Percentiles rank a stretch among this genome's conserved stretches.
These are phyloP conservation scores for Plenodomus tracheiphilus DNA, from an alignment of 2,329 filamentous ascomycete species.

Conservation along the genomic window DNA sequence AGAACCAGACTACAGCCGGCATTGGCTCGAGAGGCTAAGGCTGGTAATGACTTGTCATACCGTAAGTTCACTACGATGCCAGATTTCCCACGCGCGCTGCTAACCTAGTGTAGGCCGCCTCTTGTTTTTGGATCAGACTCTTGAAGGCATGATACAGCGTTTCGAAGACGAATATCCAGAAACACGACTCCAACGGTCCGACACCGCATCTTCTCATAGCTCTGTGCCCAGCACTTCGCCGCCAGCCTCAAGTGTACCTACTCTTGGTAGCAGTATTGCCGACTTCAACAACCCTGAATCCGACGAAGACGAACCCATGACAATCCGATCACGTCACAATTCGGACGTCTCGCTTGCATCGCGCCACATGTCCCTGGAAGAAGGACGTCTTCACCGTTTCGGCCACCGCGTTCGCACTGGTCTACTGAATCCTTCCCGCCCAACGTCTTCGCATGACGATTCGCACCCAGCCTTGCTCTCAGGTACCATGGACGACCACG, in stretches of 20 bases:
- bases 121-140: constrained; percentile 82
- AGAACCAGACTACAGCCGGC: constrained; percentile 80
- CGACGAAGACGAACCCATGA: constrained; percentile 48
- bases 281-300: constrained; percentile 36
- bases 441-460: constrained; percentile 21
- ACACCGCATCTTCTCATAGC: constrained; percentile 34
- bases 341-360: constrained; percentile 71
- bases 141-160: constrained; percentile 88
- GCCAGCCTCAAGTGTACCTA: constrained; percentile 33
- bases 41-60: constrained; percentile 74
- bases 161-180: constrained; percentile 98
- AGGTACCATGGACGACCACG: constrained; percentile 38
- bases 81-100: not conserved
- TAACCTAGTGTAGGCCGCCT: constrained; percentile 63
- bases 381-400: constrained; percentile 70
- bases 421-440: constrained; percentile 52
- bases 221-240: constrained; percentile 37
- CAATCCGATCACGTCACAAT: constrained; percentile 60
- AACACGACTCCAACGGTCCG: constrained; percentile 60
- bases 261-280: constrained; percentile 31
- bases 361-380: constrained; percentile 66
- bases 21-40: constrained; percentile 71
- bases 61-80: constrained; percentile 61
- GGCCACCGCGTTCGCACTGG: constrained; percentile 68
- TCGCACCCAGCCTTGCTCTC: constrained; percentile 25